A percentile compares a stretch with the other conserved stretches of the same genome.
Evolutionary conservation across 1,284 basidiomycete genomes (phyloP).

Genomic region (Ganoderma multipileum): DNA sequence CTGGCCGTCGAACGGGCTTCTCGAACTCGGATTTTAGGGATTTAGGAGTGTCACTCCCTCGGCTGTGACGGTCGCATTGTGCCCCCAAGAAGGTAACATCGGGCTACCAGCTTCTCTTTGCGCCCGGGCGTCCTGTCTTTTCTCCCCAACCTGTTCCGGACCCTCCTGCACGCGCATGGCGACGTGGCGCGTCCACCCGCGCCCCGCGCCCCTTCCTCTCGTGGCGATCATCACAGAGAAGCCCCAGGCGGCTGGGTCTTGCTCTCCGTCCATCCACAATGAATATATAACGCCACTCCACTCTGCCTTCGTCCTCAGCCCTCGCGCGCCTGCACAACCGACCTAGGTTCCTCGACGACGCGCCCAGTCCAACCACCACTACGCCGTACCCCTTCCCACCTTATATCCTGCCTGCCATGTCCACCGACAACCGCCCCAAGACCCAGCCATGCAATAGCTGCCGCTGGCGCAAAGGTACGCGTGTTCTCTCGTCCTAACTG

Average conservation of each 20-base stretch:
- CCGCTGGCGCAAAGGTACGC: conserved; percentile 22
- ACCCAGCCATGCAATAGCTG: conserved; percentile 12
- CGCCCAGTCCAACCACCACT: background rate
- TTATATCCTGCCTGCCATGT: background rate
- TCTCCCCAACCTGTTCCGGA: background rate
- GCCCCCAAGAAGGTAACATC: background rate
- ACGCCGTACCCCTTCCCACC: background rate
- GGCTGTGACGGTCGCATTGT: background rate
- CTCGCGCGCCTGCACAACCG: background rate
- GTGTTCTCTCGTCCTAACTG: background rate
- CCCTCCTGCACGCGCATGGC: background rate
- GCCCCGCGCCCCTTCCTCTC: background rate
- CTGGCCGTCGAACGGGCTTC: background rate
- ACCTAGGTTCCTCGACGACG: background rate
- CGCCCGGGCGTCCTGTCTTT: background rate
- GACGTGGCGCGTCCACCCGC: background rate
- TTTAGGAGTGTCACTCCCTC: background rate
- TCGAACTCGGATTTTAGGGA: background rate
- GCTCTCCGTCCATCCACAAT: conserved; percentile 5
- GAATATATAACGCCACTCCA: conserved; percentile 1
- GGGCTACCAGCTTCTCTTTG: background rate
- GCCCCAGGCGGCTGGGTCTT: background rate
- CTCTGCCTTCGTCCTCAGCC: background rate
- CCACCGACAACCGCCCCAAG: background rate
- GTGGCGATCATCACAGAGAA: conserved; percentile 23